Base-by-base conservation (phyloP, 2,329 filamentous ascomycete genomes). In the Pseudonectria foliicola region DNA sequence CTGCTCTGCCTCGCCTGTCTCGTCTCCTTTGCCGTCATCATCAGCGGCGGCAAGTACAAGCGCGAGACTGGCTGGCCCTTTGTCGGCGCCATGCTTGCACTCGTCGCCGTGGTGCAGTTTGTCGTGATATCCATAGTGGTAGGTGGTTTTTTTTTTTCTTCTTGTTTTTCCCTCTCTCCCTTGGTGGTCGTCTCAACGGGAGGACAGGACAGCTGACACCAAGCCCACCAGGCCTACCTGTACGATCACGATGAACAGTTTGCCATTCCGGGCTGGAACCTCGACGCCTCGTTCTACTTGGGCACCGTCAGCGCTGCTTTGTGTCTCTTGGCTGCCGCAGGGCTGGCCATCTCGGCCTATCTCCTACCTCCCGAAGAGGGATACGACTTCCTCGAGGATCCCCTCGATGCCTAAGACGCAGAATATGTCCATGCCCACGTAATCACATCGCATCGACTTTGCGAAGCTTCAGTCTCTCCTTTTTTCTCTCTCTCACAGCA, bases 211-310 rank as follows among this genome's bases (percentile, higher is more conserved):
- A 11, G 21, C 23, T 27, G 15, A 25, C 23, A 15, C 13, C 10
- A 37, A 37, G 13, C 29, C 25, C 12, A 7, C 4, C 47, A 94
- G 87, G 80, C 85, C 13, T 92, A 86, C 56, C 70, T 94, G 13
- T 89, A 79, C 58, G 82, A 94, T 46, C 72, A 90, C 54, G 85
- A 95, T 57, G 76, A 83, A 31, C 80, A 85, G 48, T 95, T 95
- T 57, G 79, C 81, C 52, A 72, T 82, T 13, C 73, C 75, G 0
- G 88, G 87, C 40, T 95, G 87, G 85, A 70, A 71, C 39, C 71
- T 95, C 35, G 88, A 85, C 52, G 76, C 74, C 35, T 85, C 84
- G 1, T 95, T 85, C 77, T 74, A 82, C 23, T 73, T 94, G 35
- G 78, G 76, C 52, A 73, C 71, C 6, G 58, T 70, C 15, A 77